Conservation (phyloP, 805 yeast genomes). For the Metschnikowia matae region DNA sequence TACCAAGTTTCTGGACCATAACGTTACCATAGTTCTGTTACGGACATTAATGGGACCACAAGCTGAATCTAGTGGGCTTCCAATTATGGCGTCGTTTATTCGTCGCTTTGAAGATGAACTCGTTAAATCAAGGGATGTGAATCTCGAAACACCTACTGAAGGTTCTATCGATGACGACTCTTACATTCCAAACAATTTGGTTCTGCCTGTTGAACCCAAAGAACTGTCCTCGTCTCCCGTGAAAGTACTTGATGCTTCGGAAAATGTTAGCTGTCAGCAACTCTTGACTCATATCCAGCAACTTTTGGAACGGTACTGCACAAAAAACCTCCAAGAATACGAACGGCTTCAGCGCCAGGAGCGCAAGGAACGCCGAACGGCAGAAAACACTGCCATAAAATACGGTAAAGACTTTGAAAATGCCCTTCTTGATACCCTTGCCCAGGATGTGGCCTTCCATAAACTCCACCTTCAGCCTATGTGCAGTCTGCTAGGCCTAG, state of each 20-base stretch:
- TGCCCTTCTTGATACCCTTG: constrained; percentile 6
- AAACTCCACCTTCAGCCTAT: constrained; percentile 7
- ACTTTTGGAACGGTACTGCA: constrained; percentile 4
- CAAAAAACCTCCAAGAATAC: not conserved
- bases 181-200: too few relatives aligned
- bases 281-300: constrained; percentile 2
- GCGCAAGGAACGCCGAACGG: not conserved
- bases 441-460: constrained; percentile 3
- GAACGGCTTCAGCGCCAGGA: constrained; percentile 1
- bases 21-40: constrained; percentile 11
- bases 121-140: too few relatives aligned
- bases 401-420: constrained; percentile 1
- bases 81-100: constrained; percentile 45
- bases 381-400: not conserved
- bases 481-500: constrained; percentile 9
- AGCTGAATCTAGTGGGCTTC: constrained; percentile 11
- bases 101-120: constrained; percentile 5
- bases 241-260: too few relatives aligned
- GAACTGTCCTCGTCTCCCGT: too few relatives aligned
- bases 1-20: constrained; percentile 5
- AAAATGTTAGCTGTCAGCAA: not conserved
- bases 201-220: too few relatives aligned
- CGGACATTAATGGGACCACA: not conserved
- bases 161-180: too few relatives aligned
- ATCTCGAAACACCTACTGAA: too few relatives aligned